Base-by-base conservation (phyloP, 768 basidiomycete genomes). In the Lepiota brunneoincarnata region DNA sequence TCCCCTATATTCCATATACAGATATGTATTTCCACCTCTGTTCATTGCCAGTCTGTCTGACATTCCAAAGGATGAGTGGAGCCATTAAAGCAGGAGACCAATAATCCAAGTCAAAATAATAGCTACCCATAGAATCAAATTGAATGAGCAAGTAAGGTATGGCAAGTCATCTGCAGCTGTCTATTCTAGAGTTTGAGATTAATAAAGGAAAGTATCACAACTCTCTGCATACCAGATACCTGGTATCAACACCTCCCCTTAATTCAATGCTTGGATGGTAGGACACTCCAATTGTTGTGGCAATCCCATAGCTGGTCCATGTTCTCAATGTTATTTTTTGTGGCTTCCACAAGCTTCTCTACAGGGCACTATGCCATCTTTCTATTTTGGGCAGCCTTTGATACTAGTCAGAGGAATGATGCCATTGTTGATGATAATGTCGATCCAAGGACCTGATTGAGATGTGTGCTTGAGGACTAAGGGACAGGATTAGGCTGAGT, bases 401-500 rank as follows among this genome's bases (percentile, higher is more conserved):
- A 95, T 80, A 9, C 87, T 83, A 0, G 84, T 89, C 18, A 95
- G 77, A 4, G 93, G 93, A 0, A 83, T 83, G 1, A 90, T 86
- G 0, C 84, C 93, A 62, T 97, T 93, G 70, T 96, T 95, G 66
- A 95, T 79, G 58, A 95, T 84, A 61, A 93, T 75, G 3, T 93
- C 83, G 57, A 95, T 89, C 58, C 92, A 84, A 11, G 71, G 77
- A 26, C 70, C 69, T 20, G 76, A 72, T 21, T 67, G 43, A 15
- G 74, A 74, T 15, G 72, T 66, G 59, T 88, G 91, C 53, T 78
- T 75, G 0, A 91, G 74, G 7, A 91, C 84, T 92, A 66, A 59
- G 53, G 51, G n/a, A 15, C 36, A 40, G 51, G 23, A 3, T 43
- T 17, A 44, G 28, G 31, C 39, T 58, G 17, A 51, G 28, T 20